phyloP scores from a whole-genome alignment of 163 green algal genomes.

The Scenedesmus sp. region DNA sequence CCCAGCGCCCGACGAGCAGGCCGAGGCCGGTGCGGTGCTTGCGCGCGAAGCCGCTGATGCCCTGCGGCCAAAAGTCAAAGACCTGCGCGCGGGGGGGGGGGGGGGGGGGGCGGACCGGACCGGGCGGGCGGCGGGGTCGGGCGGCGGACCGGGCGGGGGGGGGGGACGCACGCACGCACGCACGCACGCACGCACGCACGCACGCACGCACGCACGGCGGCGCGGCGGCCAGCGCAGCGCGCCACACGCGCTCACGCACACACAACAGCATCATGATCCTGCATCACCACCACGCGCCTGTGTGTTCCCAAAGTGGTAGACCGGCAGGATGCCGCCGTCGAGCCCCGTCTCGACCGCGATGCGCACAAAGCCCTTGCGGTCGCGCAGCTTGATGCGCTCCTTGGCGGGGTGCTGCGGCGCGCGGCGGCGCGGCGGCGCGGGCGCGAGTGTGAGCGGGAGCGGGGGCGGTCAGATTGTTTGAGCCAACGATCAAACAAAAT shows the following conservation, averaged over 20 bases:
- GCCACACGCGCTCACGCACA: not conserved
- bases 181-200: no score
- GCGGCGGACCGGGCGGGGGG: no score
- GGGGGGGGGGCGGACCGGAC: not conserved
- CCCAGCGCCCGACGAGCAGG: slow-evolving; percentile 39
- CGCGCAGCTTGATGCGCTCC: slow-evolving; percentile 48
- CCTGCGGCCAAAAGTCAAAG: slow-evolving; percentile 46
- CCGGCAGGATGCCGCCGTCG: slow-evolving; percentile 51
- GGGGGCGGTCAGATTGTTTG: no score
- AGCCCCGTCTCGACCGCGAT: slow-evolving; percentile 56
- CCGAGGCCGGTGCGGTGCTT: slow-evolving; percentile 28
- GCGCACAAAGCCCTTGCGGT: slow-evolving; percentile 53
- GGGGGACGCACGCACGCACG: no score
- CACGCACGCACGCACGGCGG: not conserved
- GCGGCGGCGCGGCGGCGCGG: not conserved
- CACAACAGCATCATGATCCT: not conserved
- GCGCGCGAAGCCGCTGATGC: slow-evolving; percentile 3
- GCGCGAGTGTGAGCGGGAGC: no score
- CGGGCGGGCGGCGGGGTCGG: no score
- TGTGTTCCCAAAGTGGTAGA: slow-evolving; percentile 59
- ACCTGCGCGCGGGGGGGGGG: not conserved
- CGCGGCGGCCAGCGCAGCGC: no score
- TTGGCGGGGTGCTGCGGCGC: slow-evolving; percentile 20
- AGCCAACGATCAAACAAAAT: no score
- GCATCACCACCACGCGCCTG: no score